Base-by-base conservation (phyloP, 2,329 filamentous ascomycete species). In the Pezicula carpinea region DNA sequence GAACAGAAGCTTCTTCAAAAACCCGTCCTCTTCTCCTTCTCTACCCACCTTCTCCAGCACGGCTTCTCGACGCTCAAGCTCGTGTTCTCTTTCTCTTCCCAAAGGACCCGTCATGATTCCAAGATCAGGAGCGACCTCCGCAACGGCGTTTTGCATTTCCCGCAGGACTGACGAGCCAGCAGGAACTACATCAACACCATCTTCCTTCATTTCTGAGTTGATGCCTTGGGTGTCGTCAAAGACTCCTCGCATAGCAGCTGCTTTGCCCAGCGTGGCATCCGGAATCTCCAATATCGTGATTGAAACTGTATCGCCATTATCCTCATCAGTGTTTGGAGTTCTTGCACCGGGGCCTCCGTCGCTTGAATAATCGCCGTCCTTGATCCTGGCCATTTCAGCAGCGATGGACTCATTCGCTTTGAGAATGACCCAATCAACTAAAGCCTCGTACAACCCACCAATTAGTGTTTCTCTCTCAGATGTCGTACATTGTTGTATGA, bases 121-220 rank as follows among this genome's bases (percentile, higher is more conserved):
- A 35, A 96, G 73, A 56, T 96, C 89, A 2, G 85, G 82, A 42
- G 83, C 89, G 33, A 83, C 86, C 41, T 88, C 84, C 1, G 81
- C 70, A 5, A 96, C 80, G 2, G 91, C 89, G 48, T 83, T 83
- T 60, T 87, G 82, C 86, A 96, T 95, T 63, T 96, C 91, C 32
- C 87, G 83, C 13, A 92, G 65, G 8, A 97, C 85, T 0, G 92
- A 95, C 48, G 84, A 85, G n/a, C 87, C 87, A 1, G 82, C 82
- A 0, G 84, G 59, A 1, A 77, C 69, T 2, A 95, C 77, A n/a
- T 87, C 79, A 1, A 99, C 79, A 8, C 93, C 93, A 56, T 99
- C 93, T 52, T 92, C 85, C 61, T 92, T 95, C 91, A 99, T 97
- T 71, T 99, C 93, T 0, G 86, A 79, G 58, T 97, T 97, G 69